These are phyloP conservation scores for Phoma sp. DNA, from an alignment of 2,329 filamentous ascomycete genomes.

Conservation along the genomic window DNA sequence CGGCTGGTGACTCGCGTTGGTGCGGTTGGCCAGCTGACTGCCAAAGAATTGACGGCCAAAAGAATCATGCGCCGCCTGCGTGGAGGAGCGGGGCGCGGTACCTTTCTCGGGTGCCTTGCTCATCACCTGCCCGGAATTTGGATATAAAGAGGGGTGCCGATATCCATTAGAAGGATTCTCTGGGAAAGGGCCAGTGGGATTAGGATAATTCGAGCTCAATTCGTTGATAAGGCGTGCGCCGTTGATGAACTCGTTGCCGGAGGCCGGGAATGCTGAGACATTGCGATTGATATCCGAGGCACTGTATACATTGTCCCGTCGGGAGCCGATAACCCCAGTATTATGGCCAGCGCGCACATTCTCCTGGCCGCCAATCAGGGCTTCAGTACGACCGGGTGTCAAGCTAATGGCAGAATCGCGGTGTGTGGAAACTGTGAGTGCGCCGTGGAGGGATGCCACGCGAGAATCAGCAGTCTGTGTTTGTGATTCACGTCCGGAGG, in stretches of 20 bases:
- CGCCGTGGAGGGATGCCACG: slow-evolving; percentile 35
- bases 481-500: slow-evolving; percentile 15
- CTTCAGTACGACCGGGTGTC: slow-evolving; percentile 28
- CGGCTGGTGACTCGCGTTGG: slow-evolving; percentile 27
- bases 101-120: slow-evolving; percentile 26
- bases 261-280: slow-evolving; percentile 13
- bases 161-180: slow-evolving; percentile 16
- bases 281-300: slow-evolving; percentile 19
- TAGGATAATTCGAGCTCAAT: slow-evolving; percentile 21
- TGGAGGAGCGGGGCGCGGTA: slow-evolving; percentile 18
- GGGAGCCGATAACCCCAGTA: slow-evolving; percentile 12
- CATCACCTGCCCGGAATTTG: slow-evolving; percentile 20
- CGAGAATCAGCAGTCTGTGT: slow-evolving; percentile 20
- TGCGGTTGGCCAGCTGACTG: slow-evolving; percentile 31
- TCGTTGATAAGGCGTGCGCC: slow-evolving; percentile 22
- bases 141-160: slow-evolving; percentile 11
- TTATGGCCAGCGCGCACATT: slow-evolving; percentile 29
- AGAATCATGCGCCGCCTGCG: slow-evolving; percentile 13
- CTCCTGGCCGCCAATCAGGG: slow-evolving; percentile 27
- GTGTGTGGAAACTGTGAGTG: slow-evolving; percentile 30
- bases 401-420: slow-evolving; percentile 40
- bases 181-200: slow-evolving; percentile 16
- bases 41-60: slow-evolving; percentile 32
- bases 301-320: slow-evolving; percentile 24
- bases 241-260: slow-evolving; percentile 23